Percentiles rank a stretch among this genome's conserved stretches.
These are phyloP conservation scores for Hemileccinum rubropunctum DNA, from an alignment of 768 basidiomycete species.

Conservation along the genomic window DNA sequence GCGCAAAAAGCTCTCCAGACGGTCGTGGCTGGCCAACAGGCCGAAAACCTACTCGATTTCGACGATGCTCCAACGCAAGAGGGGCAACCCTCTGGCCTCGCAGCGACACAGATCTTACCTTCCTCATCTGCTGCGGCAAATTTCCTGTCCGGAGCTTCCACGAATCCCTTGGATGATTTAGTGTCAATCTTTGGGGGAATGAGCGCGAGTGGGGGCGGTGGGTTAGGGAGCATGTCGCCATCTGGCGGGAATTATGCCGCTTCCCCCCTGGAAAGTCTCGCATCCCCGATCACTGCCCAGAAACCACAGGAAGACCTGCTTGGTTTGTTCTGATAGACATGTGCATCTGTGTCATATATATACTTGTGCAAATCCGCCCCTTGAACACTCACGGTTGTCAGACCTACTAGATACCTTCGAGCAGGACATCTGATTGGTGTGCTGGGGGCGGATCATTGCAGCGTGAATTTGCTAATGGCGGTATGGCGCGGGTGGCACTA, in stretches of 20 bases:
- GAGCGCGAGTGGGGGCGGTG: conserved; percentile 27
- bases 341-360: conserved; percentile 1
- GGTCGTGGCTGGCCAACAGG: conserved; percentile 85
- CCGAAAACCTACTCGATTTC: conserved; percentile 95
- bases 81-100: conserved; percentile 65
- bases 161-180: conserved; percentile 89
- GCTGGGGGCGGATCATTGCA: too few relatives aligned
- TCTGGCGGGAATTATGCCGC: background rate
- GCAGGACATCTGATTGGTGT: too few relatives aligned
- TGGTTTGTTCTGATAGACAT: conserved; percentile 46
- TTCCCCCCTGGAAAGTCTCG: conserved; percentile 22
- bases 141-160: conserved; percentile 74
- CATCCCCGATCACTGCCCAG: conserved; percentile 22
- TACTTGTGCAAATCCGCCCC: too few relatives aligned
- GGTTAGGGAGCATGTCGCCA: conserved; percentile 17
- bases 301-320: conserved; percentile 50
- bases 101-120: conserved; percentile 71
- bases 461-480: too few relatives aligned
- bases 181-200: conserved; percentile 84
- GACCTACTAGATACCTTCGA: too few relatives aligned
- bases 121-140: conserved; percentile 72
- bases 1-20: conserved; percentile 88
- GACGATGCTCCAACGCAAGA: conserved; percentile 66
- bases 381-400: too few relatives aligned
- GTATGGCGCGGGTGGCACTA: too few relatives aligned